phyloP scores from a whole-genome alignment of 1,284 basidiomycete species.

The Schizophyllum amplum region DNA sequence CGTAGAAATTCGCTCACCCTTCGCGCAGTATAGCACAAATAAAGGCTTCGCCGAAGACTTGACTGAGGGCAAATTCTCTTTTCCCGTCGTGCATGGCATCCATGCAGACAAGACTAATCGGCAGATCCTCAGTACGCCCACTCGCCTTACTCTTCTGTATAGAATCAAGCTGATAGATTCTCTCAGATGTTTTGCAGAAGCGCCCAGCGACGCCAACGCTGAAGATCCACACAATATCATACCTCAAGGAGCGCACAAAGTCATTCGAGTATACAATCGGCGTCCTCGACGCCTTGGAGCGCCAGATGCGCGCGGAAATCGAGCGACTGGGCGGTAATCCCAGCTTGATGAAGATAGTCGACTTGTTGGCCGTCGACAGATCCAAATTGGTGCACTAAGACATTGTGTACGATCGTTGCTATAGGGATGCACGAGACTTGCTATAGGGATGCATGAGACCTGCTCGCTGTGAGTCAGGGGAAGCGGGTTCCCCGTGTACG shows the following conservation, averaged over 20 bases:
- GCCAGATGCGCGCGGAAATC: conserved; percentile 36
- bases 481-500: background rate
- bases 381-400: background rate
- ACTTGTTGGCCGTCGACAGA: conserved; percentile 27
- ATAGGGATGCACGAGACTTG: background rate
- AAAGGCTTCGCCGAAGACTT: conserved; percentile 96
- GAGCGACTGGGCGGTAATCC: conserved; percentile 42
- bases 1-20: background rate
- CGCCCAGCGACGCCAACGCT: conserved; percentile 72
- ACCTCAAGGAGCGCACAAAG: conserved; percentile 59
- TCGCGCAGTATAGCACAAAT: conserved; percentile 71
- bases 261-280: conserved; percentile 65
- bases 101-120: conserved; percentile 67
- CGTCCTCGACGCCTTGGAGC: conserved; percentile 47
- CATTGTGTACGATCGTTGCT: background rate
- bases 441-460: background rate
- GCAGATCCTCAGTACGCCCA: conserved; percentile 70
- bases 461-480: background rate
- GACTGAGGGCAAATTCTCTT: conserved; percentile 95
- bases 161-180: background rate
- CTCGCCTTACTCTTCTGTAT: background rate
- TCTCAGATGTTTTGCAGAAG: conserved; percentile 80
- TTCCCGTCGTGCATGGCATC: conserved; percentile 88
- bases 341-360: conserved; percentile 36
- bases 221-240: conserved; percentile 74